phyloP scores from a whole-genome alignment of 495 filamentous ascomycete species.

The Evansstolkia leycettana region DNA sequence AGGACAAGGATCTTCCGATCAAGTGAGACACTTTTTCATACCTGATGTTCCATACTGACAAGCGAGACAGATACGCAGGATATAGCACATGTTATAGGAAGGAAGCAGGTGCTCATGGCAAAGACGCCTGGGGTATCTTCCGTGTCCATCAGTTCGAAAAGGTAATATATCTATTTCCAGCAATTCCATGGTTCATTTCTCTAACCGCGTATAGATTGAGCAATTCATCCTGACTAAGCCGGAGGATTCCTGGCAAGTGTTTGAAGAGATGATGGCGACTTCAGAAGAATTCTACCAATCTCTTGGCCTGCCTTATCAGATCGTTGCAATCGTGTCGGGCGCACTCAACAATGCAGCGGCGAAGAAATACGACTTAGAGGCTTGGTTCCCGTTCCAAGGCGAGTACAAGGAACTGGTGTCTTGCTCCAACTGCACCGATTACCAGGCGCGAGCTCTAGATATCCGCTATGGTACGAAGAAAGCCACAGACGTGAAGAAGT shows the following conservation, averaged over 20 bases:
- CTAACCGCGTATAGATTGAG: conserved; percentile 46
- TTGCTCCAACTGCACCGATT: conserved; percentile 93
- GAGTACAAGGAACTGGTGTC: conserved; percentile 98
- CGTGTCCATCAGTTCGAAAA: conserved; percentile 98
- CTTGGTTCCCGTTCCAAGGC: conserved; percentile 91
- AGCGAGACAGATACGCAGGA: conserved; percentile 57
- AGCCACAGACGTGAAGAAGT: conserved; percentile 69
- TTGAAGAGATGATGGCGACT: conserved; percentile 80
- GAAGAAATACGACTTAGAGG: conserved; percentile 94
- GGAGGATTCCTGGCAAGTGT: conserved; percentile 87
- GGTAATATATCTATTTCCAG: conserved; percentile 23
- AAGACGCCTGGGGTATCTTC: conserved; percentile 97
- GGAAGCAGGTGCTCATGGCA: conserved; percentile 84
- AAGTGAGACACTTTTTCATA: conserved; percentile 36
- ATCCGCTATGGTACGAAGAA: conserved; percentile 75
- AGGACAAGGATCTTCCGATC: conserved; percentile 72
- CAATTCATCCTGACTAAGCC: conserved; percentile 92
- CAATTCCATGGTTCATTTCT: neutral
- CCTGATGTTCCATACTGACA: conserved; percentile 1
- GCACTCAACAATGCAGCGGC: conserved; percentile 87
- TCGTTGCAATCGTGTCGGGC: conserved; percentile 88
- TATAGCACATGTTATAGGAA: conserved; percentile 92
- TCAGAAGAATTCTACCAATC: conserved; percentile 94
- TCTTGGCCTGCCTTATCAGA: conserved; percentile 74
- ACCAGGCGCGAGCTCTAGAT: conserved; percentile 79